phyloP scores from a whole-genome alignment of 2,329 filamentous ascomycete species.

The Ophiostoma triangulosporum region DNA sequence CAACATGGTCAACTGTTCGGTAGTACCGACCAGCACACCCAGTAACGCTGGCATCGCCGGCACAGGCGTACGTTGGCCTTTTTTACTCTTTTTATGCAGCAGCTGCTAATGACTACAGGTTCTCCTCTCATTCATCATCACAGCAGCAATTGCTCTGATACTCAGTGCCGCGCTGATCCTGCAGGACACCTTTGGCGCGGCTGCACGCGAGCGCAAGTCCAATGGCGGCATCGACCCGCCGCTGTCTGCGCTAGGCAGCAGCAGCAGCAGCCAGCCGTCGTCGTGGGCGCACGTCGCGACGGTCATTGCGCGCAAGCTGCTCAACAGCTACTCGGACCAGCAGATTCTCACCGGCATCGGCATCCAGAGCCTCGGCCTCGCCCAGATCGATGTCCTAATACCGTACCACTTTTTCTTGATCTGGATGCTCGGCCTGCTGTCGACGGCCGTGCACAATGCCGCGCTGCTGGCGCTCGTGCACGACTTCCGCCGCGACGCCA shows the following conservation, averaged over 20 bases:
- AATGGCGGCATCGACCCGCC: not conserved
- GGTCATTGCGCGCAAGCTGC: slow-evolving; percentile 45
- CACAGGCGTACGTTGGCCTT: slow-evolving; percentile 32
- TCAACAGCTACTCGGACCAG: slow-evolving; percentile 53
- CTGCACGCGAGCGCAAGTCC: slow-evolving; percentile 20
- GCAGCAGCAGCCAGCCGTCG: not conserved
- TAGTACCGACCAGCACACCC: slow-evolving; percentile 28
- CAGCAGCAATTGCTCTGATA: slow-evolving; percentile 41
- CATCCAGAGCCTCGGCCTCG: slow-evolving; percentile 50
- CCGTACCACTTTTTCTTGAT: slow-evolving; percentile 60
- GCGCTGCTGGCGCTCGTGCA: slow-evolving; percentile 51
- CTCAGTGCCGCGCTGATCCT: slow-evolving; percentile 44
- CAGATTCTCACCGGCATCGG: slow-evolving; percentile 57
- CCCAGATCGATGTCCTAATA: slow-evolving; percentile 43
- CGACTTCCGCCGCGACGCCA: slow-evolving; percentile 54
- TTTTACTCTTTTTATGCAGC: not conserved
- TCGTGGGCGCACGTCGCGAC: not conserved
- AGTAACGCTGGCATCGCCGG: slow-evolving; percentile 46
- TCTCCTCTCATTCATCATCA: slow-evolving; percentile 53
- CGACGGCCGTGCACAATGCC: slow-evolving; percentile 51
- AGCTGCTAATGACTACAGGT: slow-evolving; percentile 26
- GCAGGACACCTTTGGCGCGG: slow-evolving; percentile 28
- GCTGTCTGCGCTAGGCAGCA: slow-evolving; percentile 21
- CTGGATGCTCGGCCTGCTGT: slow-evolving; percentile 52
- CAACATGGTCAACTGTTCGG: slow-evolving; percentile 24